A percentile compares a stretch with the other conserved stretches of the same genome.
Evolutionary conservation across 768 basidiomycete genomes (phyloP).

Genomic region (Lanmaoa rubissima): DNA sequence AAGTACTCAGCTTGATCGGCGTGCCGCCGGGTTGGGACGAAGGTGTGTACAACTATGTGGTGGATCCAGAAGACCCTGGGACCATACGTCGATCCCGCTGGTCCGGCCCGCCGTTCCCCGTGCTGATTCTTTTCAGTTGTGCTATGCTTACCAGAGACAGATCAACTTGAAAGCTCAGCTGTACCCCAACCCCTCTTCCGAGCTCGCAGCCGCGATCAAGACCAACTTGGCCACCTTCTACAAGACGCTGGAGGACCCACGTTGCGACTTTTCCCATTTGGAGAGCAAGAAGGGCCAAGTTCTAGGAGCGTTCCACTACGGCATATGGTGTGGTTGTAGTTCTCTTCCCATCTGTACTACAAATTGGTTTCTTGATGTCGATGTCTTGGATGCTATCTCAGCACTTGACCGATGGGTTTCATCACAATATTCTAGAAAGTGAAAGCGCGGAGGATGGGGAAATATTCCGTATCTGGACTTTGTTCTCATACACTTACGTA

Average conservation of each 20-base stretch:
- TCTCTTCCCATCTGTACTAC: neutral
- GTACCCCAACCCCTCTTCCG: slow-evolving; percentile 23
- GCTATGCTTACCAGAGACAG: slow-evolving; percentile 22
- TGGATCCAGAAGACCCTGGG: slow-evolving; percentile 7
- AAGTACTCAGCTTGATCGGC: neutral
- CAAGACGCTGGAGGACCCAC: slow-evolving; percentile 5
- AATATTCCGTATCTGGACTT: no score
- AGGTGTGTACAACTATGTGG: slow-evolving; percentile 19
- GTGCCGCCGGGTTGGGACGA: slow-evolving; percentile 19
- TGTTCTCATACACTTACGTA: neutral
- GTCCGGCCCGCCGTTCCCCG: neutral
- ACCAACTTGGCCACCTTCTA: slow-evolving; percentile 19
- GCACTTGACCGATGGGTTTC: neutral
- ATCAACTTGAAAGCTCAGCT: slow-evolving; percentile 17
- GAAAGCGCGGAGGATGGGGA: no score
- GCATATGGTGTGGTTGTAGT: no score
- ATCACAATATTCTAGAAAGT: neutral
- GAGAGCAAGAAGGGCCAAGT: neutral
- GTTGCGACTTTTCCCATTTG: slow-evolving; percentile 17
- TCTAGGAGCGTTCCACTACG: neutral
- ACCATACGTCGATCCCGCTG: slow-evolving; percentile 8
- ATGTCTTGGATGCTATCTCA: neutral
- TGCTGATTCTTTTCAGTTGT: slow-evolving; percentile 12
- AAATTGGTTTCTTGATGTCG: neutral
- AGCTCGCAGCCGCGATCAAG: slow-evolving; percentile 23